Percentiles rank a stretch among this genome's conserved stretches.
phyloP scores from a whole-genome alignment of 1,139 yeast species.

The Candida sojae region DNA sequence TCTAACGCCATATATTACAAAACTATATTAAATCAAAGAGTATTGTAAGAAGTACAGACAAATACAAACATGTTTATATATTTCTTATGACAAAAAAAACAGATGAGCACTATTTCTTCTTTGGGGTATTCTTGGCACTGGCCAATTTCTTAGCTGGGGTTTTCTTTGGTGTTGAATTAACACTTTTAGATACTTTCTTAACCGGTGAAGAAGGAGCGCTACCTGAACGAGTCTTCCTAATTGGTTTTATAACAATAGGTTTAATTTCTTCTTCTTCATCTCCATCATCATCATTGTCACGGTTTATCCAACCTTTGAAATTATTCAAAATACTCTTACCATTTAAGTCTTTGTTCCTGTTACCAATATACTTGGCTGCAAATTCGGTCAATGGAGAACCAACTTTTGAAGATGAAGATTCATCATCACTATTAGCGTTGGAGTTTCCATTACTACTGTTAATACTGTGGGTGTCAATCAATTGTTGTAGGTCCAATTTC shows the following conservation, averaged over 20 bases:
- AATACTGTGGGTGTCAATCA: constrained; percentile 24
- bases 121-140: constrained; percentile 6
- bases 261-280: constrained; percentile 19
- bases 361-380: constrained; percentile 62
- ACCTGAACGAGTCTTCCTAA: constrained; percentile 9
- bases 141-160: constrained; percentile 2
- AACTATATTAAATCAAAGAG: background rate
- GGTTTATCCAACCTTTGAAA: constrained; percentile 68
- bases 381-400: constrained; percentile 60
- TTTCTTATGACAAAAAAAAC: background rate
- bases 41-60: background rate
- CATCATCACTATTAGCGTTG: constrained; percentile 5
- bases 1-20: background rate
- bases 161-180: constrained; percentile 4
- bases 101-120: constrained; percentile 1
- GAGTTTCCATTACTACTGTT: constrained; percentile 26
- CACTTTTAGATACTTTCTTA: background rate
- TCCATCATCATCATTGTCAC: constrained; percentile 16
- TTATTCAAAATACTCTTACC: constrained; percentile 55
- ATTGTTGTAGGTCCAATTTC: constrained; percentile 41
- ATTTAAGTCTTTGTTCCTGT: constrained; percentile 49
- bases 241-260: constrained; percentile 14
- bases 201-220: constrained; percentile 6
- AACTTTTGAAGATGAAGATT: constrained; percentile 8
- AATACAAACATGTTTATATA: background rate